Percentiles rank a stretch among this genome's conserved stretches.
Evolutionary conservation across 1,139 yeast genomes (phyloP).

Genomic region (Fermentozyma sake): DNA sequence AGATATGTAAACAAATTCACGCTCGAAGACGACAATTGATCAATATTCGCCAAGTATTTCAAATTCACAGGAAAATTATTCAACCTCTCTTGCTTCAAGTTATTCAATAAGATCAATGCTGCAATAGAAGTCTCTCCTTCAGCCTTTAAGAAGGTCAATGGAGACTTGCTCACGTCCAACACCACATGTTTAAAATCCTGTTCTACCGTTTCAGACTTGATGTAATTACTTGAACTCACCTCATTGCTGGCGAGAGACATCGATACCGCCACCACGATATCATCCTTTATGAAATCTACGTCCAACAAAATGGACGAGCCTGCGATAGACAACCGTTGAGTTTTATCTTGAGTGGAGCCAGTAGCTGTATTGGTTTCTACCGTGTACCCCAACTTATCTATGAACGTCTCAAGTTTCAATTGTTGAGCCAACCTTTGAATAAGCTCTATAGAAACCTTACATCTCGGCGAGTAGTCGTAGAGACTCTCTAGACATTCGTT

Average conservation of each 20-base stretch:
- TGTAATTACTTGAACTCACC: conserved; percentile 4
- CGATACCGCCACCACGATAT: conserved; percentile 24
- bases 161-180: conserved; percentile 5
- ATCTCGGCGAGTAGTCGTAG: conserved; percentile 29
- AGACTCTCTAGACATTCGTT: conserved; percentile 26
- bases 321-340: conserved; percentile 38
- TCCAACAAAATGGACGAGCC: conserved; percentile 42
- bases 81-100: conserved; percentile 20
- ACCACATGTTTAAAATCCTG: conserved; percentile 1
- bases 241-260: conserved; percentile 32
- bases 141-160: conserved; percentile 6
- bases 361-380: conserved; percentile 11
- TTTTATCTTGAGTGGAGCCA: conserved; percentile 15
- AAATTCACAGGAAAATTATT: conserved; percentile 34
- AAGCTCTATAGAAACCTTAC: conserved; percentile 34
- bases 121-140: conserved; percentile 12
- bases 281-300: conserved; percentile 32
- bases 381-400: conserved; percentile 35
- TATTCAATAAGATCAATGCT: conserved; percentile 26
- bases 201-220: not conserved
- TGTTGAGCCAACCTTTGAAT: conserved; percentile 40
- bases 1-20: conserved; percentile 30
- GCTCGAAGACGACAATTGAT: conserved; percentile 26
- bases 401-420: conserved; percentile 39
- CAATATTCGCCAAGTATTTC: conserved; percentile 34